Conservation (phyloP, 805 yeast species). For the Yamadazyma philogaea region DNA sequence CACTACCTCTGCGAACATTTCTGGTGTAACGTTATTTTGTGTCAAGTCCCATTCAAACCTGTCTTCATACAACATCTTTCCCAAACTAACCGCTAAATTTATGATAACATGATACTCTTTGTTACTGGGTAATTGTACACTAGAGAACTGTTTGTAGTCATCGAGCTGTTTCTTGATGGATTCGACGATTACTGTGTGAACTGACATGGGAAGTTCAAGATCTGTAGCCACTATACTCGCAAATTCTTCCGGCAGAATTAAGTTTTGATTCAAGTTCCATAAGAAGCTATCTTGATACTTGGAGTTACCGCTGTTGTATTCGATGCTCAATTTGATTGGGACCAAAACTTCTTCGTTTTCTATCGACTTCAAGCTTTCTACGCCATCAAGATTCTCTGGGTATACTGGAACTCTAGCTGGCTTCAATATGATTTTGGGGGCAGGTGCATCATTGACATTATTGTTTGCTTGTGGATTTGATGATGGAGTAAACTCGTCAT, state of each 20-base stretch:
- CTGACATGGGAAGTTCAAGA: slow-evolving; percentile 68
- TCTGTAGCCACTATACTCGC: slow-evolving; percentile 79
- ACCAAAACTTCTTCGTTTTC: slow-evolving; percentile 46
- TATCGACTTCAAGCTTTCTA: slow-evolving; percentile 18
- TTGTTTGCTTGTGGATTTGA: slow-evolving; percentile 11
- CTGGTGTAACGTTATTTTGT: slow-evolving; percentile 63
- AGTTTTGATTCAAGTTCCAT: slow-evolving; percentile 69
- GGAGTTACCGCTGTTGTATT: slow-evolving; percentile 48
- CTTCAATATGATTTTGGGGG: slow-evolving; percentile 26
- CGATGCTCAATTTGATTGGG: slow-evolving; percentile 66
- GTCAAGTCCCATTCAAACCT: slow-evolving; percentile 90
- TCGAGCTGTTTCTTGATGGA: slow-evolving; percentile 79
- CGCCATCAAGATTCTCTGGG: slow-evolving; percentile 23
- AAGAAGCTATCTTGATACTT: slow-evolving; percentile 61
- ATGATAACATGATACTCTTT: slow-evolving; percentile 71
- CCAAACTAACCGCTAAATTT: slow-evolving; percentile 76
- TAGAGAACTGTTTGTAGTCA: slow-evolving; percentile 62
- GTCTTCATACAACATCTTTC: slow-evolving; percentile 83
- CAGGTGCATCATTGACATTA: slow-evolving; percentile 13
- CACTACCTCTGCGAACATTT: slow-evolving; percentile 74
- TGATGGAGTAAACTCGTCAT: slow-evolving; percentile 21
- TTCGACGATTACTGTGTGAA: slow-evolving; percentile 60
- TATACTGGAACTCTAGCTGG: slow-evolving; percentile 25
- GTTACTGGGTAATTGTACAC: slow-evolving; percentile 57
- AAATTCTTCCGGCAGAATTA: slow-evolving; percentile 68